Conservation (phyloP, 306 rosid genomes). For the Begonia loranthoides region DNA sequence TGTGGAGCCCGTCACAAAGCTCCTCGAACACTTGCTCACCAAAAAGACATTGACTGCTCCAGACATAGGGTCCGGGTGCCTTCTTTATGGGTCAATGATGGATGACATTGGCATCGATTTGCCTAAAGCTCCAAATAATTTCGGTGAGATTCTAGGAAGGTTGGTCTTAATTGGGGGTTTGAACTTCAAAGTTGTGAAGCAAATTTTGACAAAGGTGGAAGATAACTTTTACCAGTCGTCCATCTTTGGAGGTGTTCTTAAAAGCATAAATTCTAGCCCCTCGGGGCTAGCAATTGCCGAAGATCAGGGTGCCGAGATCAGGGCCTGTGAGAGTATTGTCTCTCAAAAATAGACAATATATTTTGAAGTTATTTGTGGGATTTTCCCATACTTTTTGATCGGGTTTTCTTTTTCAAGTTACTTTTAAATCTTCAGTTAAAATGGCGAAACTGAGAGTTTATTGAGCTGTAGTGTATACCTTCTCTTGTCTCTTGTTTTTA, state of each 20-base stretch:
- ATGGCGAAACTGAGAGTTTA: conserved; percentile 5
- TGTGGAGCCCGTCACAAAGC: conserved; percentile 20
- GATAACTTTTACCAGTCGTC: conserved; percentile 8
- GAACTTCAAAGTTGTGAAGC: conserved; percentile 17
- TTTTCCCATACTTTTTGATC: conserved; percentile 8
- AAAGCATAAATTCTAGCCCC: conserved; percentile 16
- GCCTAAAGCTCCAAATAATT: conserved; percentile 27
- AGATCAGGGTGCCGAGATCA: conserved; percentile 14
- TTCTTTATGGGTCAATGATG: conserved; percentile 21
- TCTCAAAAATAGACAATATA: not conserved
- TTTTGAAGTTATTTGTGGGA: not conserved
- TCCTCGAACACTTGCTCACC: conserved; percentile 16
- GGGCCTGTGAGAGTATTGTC: conserved; percentile 24
- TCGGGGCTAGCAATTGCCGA: conserved; percentile 12
- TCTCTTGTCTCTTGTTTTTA: not conserved
- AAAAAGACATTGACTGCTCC: conserved; percentile 14
- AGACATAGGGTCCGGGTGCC: conserved; percentile 25
- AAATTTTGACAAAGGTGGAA: conserved; percentile 24
- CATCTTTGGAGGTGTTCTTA: conserved; percentile 17
- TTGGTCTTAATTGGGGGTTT: conserved; percentile 13
- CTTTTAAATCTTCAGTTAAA: not conserved
- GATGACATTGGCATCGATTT: conserved; percentile 25
- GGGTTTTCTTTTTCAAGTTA: conserved; percentile 6
- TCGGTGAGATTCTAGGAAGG: conserved; percentile 25
- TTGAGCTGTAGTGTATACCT: conserved; percentile 22